A percentile compares a stretch with the other conserved stretches of the same genome.
Conservation (phyloP, 441 rosid species). For the Populus trichocarpa region DNA sequence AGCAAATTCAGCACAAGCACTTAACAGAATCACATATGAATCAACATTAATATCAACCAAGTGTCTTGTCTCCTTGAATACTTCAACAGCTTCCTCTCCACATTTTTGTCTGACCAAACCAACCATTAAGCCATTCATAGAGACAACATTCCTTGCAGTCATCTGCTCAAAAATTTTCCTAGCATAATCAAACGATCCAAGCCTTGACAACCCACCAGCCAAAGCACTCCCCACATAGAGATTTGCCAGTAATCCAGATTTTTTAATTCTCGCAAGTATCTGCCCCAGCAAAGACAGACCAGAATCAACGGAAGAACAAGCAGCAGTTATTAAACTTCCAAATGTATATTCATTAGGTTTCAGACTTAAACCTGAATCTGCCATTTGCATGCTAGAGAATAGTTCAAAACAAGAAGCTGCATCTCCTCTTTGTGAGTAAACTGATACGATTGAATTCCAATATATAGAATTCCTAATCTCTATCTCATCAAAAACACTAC, state of each 20-base stretch:
- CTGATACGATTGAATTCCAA: slow-evolving; percentile 75
- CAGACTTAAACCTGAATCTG: slow-evolving; percentile 24
- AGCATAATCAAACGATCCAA: slow-evolving; percentile 54
- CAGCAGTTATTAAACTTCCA: slow-evolving; percentile 72
- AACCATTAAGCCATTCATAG: slow-evolving; percentile 82
- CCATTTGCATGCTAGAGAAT: slow-evolving; percentile 58
- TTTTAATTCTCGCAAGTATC: slow-evolving; percentile 55
- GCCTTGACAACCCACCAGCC: slow-evolving; percentile 69
- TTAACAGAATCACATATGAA: slow-evolving; percentile 62
- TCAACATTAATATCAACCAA: slow-evolving; percentile 53
- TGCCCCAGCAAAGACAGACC: slow-evolving; percentile 61
- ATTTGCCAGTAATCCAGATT: slow-evolving; percentile 65
- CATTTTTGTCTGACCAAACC: slow-evolving; percentile 62
- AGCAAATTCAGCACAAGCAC: slow-evolving; percentile 67
- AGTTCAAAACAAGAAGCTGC: slow-evolving; percentile 50
- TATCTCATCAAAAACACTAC: slow-evolving; percentile 56
- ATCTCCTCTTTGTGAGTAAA: slow-evolving; percentile 57
- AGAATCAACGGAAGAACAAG: slow-evolving; percentile 46
- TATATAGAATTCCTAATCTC: slow-evolving; percentile 51
- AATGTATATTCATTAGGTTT: slow-evolving; percentile 80
- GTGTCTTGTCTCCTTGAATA: slow-evolving; percentile 51
- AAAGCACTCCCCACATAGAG: slow-evolving; percentile 86
- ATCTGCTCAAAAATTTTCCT: slow-evolving; percentile 55
- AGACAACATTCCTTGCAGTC: slow-evolving; percentile 61
- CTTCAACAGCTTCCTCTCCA: slow-evolving; percentile 69